A percentile compares a stretch with the other conserved stretches of the same genome.
Conservation (phyloP, 2,329 filamentous ascomycete genomes). For the Westerdykella ornata region DNA sequence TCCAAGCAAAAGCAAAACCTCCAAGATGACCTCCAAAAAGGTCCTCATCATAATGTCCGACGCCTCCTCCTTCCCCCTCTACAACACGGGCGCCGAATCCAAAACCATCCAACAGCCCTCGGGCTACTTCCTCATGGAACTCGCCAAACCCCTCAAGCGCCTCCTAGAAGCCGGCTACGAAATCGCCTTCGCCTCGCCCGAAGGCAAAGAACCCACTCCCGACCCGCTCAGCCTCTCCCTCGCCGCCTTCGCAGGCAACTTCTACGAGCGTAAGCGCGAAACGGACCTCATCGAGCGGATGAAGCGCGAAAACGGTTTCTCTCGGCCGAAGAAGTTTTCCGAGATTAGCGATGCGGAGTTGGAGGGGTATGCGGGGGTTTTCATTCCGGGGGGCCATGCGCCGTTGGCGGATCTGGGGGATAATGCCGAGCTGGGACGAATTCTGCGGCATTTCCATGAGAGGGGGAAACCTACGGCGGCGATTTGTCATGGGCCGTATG, state of each 20-base stretch:
- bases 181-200: conserved; percentile 43
- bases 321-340: conserved; percentile 33
- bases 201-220: conserved; percentile 38
- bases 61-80: conserved; percentile 34
- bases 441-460: conserved; percentile 39
- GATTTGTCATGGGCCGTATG: conserved; percentile 45
- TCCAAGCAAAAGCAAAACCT: neutral
- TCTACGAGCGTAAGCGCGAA: conserved; percentile 40
- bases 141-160: conserved; percentile 25
- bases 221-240: conserved; percentile 41
- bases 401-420: conserved; percentile 40
- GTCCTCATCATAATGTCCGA: conserved; percentile 44
- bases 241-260: conserved; percentile 43
- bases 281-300: conserved; percentile 40
- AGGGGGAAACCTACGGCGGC: conserved; percentile 41
- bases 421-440: conserved; percentile 40
- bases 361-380: conserved; percentile 36
- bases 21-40: conserved; percentile 28
- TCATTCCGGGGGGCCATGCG: conserved; percentile 44
- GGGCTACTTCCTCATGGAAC: conserved; percentile 31
- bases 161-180: conserved; percentile 34
- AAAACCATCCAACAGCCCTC: conserved; percentile 23
- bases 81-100: conserved; percentile 20
- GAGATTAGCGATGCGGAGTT: conserved; percentile 40
- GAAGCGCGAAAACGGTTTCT: conserved; percentile 43